A percentile compares a stretch with the other conserved stretches of the same genome.
These are phyloP conservation scores for Podospora appendiculata DNA, from an alignment of 495 filamentous ascomycete species.

Conservation along the genomic window DNA sequence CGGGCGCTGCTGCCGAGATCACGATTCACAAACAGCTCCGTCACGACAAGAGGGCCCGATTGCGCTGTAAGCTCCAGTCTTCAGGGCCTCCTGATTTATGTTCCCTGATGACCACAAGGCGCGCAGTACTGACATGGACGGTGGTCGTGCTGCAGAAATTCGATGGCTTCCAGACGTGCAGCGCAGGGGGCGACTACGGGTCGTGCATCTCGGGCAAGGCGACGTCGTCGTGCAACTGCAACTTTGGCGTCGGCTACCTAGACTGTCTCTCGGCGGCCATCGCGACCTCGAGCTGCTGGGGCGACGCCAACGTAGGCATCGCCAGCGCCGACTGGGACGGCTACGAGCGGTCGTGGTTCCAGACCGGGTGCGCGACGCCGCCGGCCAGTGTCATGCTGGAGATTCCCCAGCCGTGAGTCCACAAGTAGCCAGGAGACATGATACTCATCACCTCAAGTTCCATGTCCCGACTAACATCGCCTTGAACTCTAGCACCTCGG, in stretches of 20 bases:
- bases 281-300: constrained; percentile 13
- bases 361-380: constrained; percentile 9
- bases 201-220: constrained; percentile 7
- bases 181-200: constrained; percentile 10
- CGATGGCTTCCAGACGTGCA: constrained; percentile 17
- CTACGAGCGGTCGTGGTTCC: constrained; percentile 16
- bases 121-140: background rate
- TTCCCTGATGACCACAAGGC: background rate
- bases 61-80: background rate
- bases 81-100: too few relatives aligned
- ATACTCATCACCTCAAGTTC: background rate
- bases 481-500: constrained; percentile 1
- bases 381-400: constrained; percentile 9
- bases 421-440: too few relatives aligned
- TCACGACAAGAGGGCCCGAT: background rate
- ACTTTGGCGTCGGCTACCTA: constrained; percentile 13
- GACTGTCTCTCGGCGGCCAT: constrained; percentile 16
- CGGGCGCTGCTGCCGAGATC: background rate
- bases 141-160: constrained; percentile 4
- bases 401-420: constrained; percentile 11
- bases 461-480: background rate
- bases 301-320: constrained; percentile 1
- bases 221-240: constrained; percentile 12
- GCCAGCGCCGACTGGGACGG: constrained; percentile 8
- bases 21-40: background rate